A percentile compares a stretch with the other conserved stretches of the same genome.
Conservation (phyloP, 352 stramenopile genomes). For the Phytophthora multivora region DNA sequence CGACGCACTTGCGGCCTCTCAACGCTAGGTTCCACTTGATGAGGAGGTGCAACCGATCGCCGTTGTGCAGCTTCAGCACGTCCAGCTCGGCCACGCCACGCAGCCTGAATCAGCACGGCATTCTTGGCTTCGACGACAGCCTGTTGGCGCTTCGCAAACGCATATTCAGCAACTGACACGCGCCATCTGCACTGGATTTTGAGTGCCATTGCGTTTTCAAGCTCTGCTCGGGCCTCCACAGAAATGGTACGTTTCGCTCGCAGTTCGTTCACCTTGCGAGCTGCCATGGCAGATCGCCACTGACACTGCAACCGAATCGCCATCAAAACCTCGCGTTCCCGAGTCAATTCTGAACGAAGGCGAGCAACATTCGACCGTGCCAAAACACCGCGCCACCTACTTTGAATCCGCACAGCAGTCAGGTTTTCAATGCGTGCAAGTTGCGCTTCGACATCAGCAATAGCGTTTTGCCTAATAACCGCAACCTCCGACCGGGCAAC, state of each 20-base stretch:
- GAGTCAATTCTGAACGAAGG: neutral
- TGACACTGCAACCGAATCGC: slow-evolving; percentile 16
- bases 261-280: slow-evolving; percentile 21
- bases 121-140: slow-evolving; percentile 8
- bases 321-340: slow-evolving; percentile 13
- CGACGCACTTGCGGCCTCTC: slow-evolving; percentile 18
- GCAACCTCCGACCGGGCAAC: slow-evolving; percentile 14
- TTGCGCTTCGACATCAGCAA: slow-evolving; percentile 25
- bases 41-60: slow-evolving; percentile 2
- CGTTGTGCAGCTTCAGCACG: slow-evolving; percentile 7
- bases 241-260: slow-evolving; percentile 3
- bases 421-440: slow-evolving; percentile 30
- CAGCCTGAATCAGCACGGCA: slow-evolving; percentile 20
- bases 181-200: slow-evolving; percentile 37
- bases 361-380: neutral
- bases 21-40: neutral
- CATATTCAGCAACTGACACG: neutral
- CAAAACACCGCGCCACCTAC: slow-evolving; percentile 34
- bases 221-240: neutral
- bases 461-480: slow-evolving; percentile 12
- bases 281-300: slow-evolving; percentile 18
- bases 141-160: slow-evolving; percentile 7
- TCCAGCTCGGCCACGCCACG: slow-evolving; percentile 19
- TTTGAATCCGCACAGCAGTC: slow-evolving; percentile 40
- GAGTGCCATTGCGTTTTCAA: slow-evolving; percentile 29